Percentiles rank a stretch among this genome's conserved stretches.
phyloP scores from a whole-genome alignment of 1,284 basidiomycete genomes.

The Volvariella surrecta region DNA sequence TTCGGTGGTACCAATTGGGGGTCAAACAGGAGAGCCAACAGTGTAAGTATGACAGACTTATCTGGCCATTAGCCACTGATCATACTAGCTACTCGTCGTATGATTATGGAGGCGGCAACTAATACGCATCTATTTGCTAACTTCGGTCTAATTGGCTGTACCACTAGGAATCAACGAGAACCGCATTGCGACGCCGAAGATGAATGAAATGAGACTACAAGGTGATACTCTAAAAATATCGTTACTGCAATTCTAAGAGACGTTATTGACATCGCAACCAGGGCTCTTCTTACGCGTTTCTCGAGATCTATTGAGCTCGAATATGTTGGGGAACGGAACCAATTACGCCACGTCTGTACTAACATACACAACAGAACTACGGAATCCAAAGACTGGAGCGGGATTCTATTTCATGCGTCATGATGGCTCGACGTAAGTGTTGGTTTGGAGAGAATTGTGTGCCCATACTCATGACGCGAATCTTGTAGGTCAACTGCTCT shows the following conservation, averaged over 20 bases:
- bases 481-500: constrained; percentile 26
- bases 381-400: constrained; percentile 34
- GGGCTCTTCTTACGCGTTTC: constrained; percentile 42
- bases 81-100: constrained; percentile 30
- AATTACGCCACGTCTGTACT: constrained; percentile 33
- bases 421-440: constrained; percentile 30
- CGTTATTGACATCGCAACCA: constrained; percentile 9
- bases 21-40: constrained; percentile 37
- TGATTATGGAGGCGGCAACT: constrained; percentile 37
- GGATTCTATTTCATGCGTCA: constrained; percentile 48
- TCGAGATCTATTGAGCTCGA: constrained; percentile 32
- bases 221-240: constrained; percentile 17
- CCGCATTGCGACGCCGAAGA: constrained; percentile 37
- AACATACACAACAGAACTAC: constrained; percentile 39
- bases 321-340: constrained; percentile 34
- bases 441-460: not conserved
- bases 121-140: not conserved
- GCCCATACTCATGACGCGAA: constrained; percentile 5
- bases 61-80: not conserved
- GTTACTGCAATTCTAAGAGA: not conserved
- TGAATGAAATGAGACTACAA: constrained; percentile 49
- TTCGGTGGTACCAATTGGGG: constrained; percentile 47
- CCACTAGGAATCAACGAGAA: constrained; percentile 42
- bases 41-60: constrained; percentile 20
- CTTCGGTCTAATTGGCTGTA: not conserved